Conservation (phyloP, 1,284 basidiomycete species). For the Ceratorhiza oryzae-sativae region DNA sequence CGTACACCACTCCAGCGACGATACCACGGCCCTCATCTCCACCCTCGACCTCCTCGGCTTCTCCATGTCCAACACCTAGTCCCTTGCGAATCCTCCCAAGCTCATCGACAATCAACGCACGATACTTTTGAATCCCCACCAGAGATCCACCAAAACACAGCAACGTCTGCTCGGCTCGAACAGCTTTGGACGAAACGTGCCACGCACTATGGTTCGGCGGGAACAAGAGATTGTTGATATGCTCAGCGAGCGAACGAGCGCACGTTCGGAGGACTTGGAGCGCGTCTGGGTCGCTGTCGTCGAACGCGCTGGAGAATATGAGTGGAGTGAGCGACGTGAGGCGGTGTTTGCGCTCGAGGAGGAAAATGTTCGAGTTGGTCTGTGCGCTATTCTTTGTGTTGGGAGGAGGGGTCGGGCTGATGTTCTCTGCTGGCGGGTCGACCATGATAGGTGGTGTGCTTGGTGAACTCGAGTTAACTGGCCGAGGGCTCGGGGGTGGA, state of each 20-base stretch:
- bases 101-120: slow-evolving; percentile 62
- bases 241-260: slow-evolving; percentile 63
- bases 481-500: slow-evolving; percentile 48
- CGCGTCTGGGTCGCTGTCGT: slow-evolving; percentile 66
- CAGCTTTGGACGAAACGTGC: slow-evolving; percentile 48
- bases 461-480: not conserved
- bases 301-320: slow-evolving; percentile 74
- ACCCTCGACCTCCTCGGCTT: slow-evolving; percentile 67
- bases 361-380: slow-evolving; percentile 51
- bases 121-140: slow-evolving; percentile 44
- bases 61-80: slow-evolving; percentile 66
- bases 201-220: slow-evolving; percentile 45
- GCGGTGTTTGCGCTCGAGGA: slow-evolving; percentile 68
- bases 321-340: slow-evolving; percentile 73
- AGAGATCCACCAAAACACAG: slow-evolving; percentile 64
- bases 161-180: slow-evolving; percentile 63
- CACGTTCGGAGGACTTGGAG: slow-evolving; percentile 61
- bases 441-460: slow-evolving; percentile 35
- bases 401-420: slow-evolving; percentile 57
- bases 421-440: slow-evolving; percentile 47
- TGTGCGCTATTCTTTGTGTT: slow-evolving; percentile 43
- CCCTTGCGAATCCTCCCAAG: slow-evolving; percentile 61
- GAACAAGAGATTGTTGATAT: slow-evolving; percentile 63
- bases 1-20: slow-evolving; percentile 68
- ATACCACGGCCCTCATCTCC: slow-evolving; percentile 61